These are phyloP conservation scores for Emergomyces pasteurianus DNA, from an alignment of 2,329 filamentous ascomycete species.

Conservation along the genomic window DNA sequence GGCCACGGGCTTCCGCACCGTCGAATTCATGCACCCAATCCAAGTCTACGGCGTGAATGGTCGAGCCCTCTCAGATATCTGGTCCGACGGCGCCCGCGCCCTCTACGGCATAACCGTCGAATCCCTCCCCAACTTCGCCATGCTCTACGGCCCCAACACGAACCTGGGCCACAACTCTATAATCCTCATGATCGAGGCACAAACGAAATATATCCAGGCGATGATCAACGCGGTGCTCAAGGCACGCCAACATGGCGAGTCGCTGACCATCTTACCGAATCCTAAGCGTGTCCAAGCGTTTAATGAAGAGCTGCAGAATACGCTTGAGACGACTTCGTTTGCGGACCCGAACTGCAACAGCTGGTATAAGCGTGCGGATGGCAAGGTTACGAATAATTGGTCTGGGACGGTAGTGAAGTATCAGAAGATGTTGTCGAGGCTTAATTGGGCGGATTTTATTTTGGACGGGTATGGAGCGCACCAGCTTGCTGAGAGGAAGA, in stretches of 20 bases:
- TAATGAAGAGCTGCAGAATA: conserved; percentile 36
- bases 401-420: conserved; percentile 43
- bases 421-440: conserved; percentile 32
- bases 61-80: conserved; percentile 38
- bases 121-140: conserved; percentile 43
- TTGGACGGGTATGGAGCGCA: conserved; percentile 12
- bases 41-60: conserved; percentile 37
- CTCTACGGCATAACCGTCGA: conserved; percentile 42
- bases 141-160: conserved; percentile 49
- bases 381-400: conserved; percentile 48
- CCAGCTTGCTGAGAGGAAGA: conserved; percentile 6
- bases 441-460: conserved; percentile 18
- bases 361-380: conserved; percentile 47
- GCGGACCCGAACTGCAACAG: conserved; percentile 42
- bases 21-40: conserved; percentile 49
- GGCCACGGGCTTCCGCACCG: conserved; percentile 48
- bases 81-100: conserved; percentile 40
- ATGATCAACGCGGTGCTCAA: conserved; percentile 39
- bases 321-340: conserved; percentile 36
- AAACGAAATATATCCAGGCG: conserved; percentile 42
- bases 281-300: conserved; percentile 27
- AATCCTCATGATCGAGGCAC: conserved; percentile 51
- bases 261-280: conserved; percentile 37
- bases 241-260: conserved; percentile 30
- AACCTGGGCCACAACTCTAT: conserved; percentile 46